Percentiles rank a stretch among this genome's conserved stretches.
phyloP scores from a whole-genome alignment of 352 stramenopile genomes.

The Pythium scleroteichum region DNA sequence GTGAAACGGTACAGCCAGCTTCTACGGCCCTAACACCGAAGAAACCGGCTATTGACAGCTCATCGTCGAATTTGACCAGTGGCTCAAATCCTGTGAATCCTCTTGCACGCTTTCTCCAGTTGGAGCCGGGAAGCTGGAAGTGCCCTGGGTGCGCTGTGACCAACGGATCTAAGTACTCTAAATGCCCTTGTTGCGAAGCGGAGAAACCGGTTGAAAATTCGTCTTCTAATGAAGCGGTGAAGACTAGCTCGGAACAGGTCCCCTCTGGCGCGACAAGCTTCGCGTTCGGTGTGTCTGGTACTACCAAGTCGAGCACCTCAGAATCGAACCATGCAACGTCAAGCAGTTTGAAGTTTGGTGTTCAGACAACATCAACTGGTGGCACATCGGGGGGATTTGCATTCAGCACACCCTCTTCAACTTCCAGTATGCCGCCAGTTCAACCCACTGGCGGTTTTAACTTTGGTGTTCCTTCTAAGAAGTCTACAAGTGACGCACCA shows the following conservation, averaged over 20 bases:
- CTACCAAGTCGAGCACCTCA: neutral
- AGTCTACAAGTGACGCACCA: neutral
- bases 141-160: conserved; percentile 76
- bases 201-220: conserved; percentile 11
- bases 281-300: conserved; percentile 16
- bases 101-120: conserved; percentile 36
- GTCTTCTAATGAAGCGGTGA: neutral
- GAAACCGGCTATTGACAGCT: conserved; percentile 5
- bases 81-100: conserved; percentile 24
- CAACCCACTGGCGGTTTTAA: neutral
- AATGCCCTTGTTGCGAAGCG: conserved; percentile 69
- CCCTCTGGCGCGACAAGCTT: conserved; percentile 10
- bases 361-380: neutral
- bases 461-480: conserved; percentile 1
- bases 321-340: too few species aligned
- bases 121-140: conserved; percentile 67
- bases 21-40: conserved; percentile 5
- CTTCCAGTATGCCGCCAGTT: conserved; percentile 5
- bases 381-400: conserved; percentile 28
- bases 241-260: neutral
- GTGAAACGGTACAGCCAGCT: conserved; percentile 56
- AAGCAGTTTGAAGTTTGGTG: conserved; percentile 37
- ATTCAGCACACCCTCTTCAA: conserved; percentile 27
- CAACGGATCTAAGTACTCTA: conserved; percentile 53
- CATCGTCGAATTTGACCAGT: conserved; percentile 14